phyloP scores from a whole-genome alignment of 139 green algal species.

The Gonium pectorale region DNA sequence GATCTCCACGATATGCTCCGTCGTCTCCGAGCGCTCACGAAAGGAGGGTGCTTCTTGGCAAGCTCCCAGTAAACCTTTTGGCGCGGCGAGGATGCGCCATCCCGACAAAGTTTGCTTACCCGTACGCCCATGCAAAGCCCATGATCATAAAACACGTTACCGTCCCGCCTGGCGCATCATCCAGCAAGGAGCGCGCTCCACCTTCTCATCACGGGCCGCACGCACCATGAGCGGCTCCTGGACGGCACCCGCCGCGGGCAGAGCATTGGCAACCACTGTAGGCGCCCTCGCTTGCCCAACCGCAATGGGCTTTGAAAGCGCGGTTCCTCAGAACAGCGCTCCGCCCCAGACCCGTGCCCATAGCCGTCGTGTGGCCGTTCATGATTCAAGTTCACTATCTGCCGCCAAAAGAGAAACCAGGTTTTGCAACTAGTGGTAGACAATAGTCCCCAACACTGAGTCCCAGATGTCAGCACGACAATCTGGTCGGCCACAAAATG shows the following conservation, averaged over 20 bases:
- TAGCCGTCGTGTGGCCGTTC: too few relatives aligned
- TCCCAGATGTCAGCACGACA: too few relatives aligned
- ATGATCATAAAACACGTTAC: too few relatives aligned
- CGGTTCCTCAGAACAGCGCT: slow-evolving; percentile 13
- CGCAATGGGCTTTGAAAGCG: slow-evolving; percentile 24
- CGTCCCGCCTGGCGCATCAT: slow-evolving; percentile 98
- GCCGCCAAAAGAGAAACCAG: too few relatives aligned
- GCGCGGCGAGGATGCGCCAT: too few relatives aligned
- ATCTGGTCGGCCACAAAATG: too few relatives aligned
- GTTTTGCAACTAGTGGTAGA: too few relatives aligned
- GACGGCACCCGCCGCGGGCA: neutral
- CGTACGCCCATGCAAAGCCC: too few relatives aligned
- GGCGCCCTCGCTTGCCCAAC: neutral
- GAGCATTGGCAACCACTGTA: slow-evolving; percentile 1
- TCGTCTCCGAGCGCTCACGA: slow-evolving; percentile 94
- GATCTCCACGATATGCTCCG: slow-evolving; percentile 98
- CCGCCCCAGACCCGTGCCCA: slow-evolving; percentile 16
- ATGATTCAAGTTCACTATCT: too few relatives aligned
- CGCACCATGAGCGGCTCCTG: slow-evolving; percentile 86
- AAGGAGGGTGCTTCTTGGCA: slow-evolving; percentile 90
- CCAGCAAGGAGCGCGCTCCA: slow-evolving; percentile 93
- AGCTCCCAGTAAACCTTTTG: slow-evolving; percentile 90
- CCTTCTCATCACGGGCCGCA: slow-evolving; percentile 81
- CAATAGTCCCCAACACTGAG: too few relatives aligned
- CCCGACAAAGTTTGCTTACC: too few relatives aligned